Evolutionary conservation across 176 grass and related monocot genomes (phyloP), one percentile per base, ranked within the genome.

Genomic region (Cenchrus americanus): DNA sequence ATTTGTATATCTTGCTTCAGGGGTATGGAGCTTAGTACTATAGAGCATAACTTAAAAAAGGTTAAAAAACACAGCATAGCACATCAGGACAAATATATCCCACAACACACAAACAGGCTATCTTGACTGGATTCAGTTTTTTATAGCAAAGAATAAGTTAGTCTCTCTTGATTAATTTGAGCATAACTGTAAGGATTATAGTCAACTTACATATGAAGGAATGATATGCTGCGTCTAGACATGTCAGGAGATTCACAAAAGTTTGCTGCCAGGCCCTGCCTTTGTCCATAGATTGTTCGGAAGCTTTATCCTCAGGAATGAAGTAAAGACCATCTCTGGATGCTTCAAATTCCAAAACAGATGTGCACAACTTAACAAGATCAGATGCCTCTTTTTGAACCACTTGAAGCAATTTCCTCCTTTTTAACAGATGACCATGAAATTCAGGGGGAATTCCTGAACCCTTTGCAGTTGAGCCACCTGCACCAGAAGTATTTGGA

Each of bases 321-420:
- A 92, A 89, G 70, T 91, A 95, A 84, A 93, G 71, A 43, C 92
- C 95, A 69, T 95, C 92, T 85, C 92, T 95, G 63, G 92, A 98
- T 86, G 87, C 92, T 92, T 98, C 92, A 87, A 95, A 95, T 61
- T 98, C 96, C 78, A 98, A 91, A 43, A 98, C 62, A 80, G 89
- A 91, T 40, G 91, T 86, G 81, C 96, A 98, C 53, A 89, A 84
- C 60, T 95, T 91, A 37, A 91, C 86, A 78, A 98, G 55, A 82
- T 92, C 89, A 84, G 88, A 93, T 82, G 89, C 90, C 85, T 92
- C 88, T 73, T 95, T 87, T 81, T 81, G 92, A 82, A 87, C 59
- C 9, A 78, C 62, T 37, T 58, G 68, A 87, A 98, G 90, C 85
- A 98, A 88, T 81, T 80, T 92, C 86, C 84, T 88, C 73, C 96